Evolutionary conservation across 2,329 filamentous ascomycete species (phyloP), one percentile per base, ranked within the genome.

Genomic region (Trichoderma gracile): DNA sequence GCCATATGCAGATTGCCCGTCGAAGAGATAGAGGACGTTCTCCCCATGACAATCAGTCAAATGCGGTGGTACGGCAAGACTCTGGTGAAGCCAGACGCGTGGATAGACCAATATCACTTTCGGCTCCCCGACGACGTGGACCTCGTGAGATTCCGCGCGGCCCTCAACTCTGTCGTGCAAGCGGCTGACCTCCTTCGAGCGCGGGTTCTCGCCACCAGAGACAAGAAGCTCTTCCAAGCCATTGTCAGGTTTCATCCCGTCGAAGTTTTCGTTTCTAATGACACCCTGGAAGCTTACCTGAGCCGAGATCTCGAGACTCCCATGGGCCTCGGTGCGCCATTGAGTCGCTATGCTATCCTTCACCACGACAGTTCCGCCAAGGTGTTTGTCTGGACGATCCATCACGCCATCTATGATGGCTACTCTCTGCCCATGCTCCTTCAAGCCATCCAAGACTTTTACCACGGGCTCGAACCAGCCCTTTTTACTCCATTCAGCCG

Each of bases 41-140:
- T 59, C 15, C 56, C 56, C 6, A 59, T 59, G 56, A 40, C 56
- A 5, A 38, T 49, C 30, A 59, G 30, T 27, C 56, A 59, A 7
- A 49, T 59, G 56, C 21, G 56, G 40, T 59, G 56, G 56, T 59
- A 59, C 9, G 58, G 58, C 6, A 53, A 50, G 38, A 61, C 58
- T n/a, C 23, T 61, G n/a, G 38, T 53, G 12, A 61, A 61, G 17
- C 58, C 58, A 33, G 38, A 30, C 40, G 58, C 58, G 15, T 61
- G 38, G 33, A 45, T 61, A 43, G 58, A 61, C 47, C 58, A 61
- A 2, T 53, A 52, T 9, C 49, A 45, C 58, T 61, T 61, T 53
- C 38, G 23, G 23, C 49, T 61, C 7, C 58, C 58, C 19, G 43
- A 12, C 12, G 30, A 45, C 9, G 17, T 61, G 30, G 23, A 61